Evolutionary conservation across 176 grass and related monocot genomes (phyloP).

Genomic region (Aegilops sharonensis): DNA sequence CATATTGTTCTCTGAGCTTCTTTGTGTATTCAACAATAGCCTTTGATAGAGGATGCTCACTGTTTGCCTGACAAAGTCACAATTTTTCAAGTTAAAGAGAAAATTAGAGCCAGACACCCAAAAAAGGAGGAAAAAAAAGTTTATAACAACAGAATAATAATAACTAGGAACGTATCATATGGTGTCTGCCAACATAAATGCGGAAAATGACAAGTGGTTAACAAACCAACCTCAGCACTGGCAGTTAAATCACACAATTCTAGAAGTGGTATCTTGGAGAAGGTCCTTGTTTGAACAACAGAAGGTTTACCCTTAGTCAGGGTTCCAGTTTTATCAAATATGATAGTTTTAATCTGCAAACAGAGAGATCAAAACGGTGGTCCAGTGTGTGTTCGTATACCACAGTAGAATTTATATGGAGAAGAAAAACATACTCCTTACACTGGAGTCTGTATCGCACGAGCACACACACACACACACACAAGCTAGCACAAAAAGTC

Average conservation of each 20-base stretch:
- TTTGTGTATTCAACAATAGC: conserved; percentile 80
- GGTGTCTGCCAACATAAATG: too few relatives aligned
- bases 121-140: too few relatives aligned
- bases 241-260: conserved; percentile 86
- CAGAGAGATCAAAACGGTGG: neutral
- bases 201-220: too few relatives aligned
- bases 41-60: conserved; percentile 95
- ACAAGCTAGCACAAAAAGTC: neutral
- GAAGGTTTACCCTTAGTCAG: conserved; percentile 88
- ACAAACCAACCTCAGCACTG: conserved; percentile 71
- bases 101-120: neutral
- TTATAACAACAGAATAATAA: too few relatives aligned
- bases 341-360: conserved; percentile 75
- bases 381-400: conserved; percentile 8
- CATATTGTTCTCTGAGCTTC: conserved; percentile 79
- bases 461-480: neutral
- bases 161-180: too few relatives aligned
- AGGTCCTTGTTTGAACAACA: conserved; percentile 83
- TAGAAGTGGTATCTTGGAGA: conserved; percentile 69
- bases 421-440: neutral
- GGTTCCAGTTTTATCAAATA: conserved; percentile 99
- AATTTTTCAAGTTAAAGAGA: conserved; percentile 3
- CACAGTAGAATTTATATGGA: neutral
- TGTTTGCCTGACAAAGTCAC: conserved; percentile 61
- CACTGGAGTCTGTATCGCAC: neutral